phyloP scores from a whole-genome alignment of 257 asterid species.

The Solanum lignicaule region DNA sequence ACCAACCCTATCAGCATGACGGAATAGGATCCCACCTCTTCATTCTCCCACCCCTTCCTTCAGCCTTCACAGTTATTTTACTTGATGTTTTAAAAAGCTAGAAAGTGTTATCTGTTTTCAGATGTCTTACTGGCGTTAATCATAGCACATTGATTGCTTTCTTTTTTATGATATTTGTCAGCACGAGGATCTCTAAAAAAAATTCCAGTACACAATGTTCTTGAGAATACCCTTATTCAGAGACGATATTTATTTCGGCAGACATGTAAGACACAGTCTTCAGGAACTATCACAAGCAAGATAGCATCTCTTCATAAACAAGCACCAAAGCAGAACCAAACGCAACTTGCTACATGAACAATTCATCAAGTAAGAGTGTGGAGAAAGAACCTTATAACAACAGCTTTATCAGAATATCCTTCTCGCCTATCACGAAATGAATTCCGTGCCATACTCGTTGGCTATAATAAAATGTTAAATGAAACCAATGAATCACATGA shows the following conservation, averaged over 20 bases:
- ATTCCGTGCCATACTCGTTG: conserved; percentile 68
- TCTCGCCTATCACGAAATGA: conserved; percentile 85
- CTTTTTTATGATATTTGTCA: neutral
- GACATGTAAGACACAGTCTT: neutral
- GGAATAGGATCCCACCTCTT: neutral
- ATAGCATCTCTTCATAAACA: neutral
- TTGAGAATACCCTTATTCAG: neutral
- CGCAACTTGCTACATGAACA: neutral
- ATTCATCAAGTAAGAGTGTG: neutral
- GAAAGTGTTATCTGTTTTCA: neutral
- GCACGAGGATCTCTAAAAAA: neutral
- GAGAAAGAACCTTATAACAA: conserved; percentile 62
- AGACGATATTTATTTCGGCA: neutral
- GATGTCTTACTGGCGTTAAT: neutral
- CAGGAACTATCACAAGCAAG: neutral
- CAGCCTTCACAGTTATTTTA: neutral
- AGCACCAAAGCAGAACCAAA: neutral
- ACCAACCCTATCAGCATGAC: neutral
- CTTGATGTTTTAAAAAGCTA: neutral
- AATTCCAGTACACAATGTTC: neutral
- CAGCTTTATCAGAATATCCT: conserved; percentile 95
- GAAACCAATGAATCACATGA: conserved; percentile 7
- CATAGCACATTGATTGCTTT: neutral
- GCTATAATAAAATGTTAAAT: conserved; percentile 32
- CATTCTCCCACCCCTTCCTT: neutral